phyloP scores from a whole-genome alignment of 2,329 filamentous ascomycete genomes.

The Scopulariopsis brevicaulis region DNA sequence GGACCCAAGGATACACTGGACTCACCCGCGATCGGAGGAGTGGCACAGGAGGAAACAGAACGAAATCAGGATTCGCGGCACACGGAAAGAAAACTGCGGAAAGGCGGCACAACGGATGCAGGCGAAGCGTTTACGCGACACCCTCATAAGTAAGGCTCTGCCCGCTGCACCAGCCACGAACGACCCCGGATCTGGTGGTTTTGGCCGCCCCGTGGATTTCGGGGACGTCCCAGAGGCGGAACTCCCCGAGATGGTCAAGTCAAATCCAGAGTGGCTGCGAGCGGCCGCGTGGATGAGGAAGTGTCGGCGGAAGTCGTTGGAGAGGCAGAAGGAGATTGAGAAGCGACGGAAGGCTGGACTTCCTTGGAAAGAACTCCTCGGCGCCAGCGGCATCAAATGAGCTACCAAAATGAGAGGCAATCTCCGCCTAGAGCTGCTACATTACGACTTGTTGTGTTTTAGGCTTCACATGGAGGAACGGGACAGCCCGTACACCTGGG shows the following conservation, averaged over 20 bases:
- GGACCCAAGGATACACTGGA: conserved; percentile 39
- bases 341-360: neutral
- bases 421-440: neutral
- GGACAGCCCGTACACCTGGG: neutral
- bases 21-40: conserved; percentile 25
- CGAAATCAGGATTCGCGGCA: conserved; percentile 36
- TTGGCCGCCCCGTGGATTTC: conserved; percentile 20
- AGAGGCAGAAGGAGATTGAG: conserved; percentile 2
- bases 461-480: neutral
- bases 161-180: conserved; percentile 7
- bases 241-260: conserved; percentile 30
- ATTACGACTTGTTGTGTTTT: neutral
- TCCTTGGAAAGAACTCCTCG: conserved; percentile 1
- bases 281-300: conserved; percentile 25
- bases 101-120: conserved; percentile 26
- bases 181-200: conserved; percentile 12
- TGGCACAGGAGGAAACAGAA: conserved; percentile 35
- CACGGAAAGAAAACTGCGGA: conserved; percentile 39
- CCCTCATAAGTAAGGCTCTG: conserved; percentile 6
- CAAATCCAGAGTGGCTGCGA: conserved; percentile 32
- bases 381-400: neutral
- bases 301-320: conserved; percentile 9
- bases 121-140: conserved; percentile 15
- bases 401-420: neutral
- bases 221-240: conserved; percentile 23